These are phyloP conservation scores for Leptographium flavum DNA, from an alignment of 2,329 filamentous ascomycete species.

Conservation along the genomic window DNA sequence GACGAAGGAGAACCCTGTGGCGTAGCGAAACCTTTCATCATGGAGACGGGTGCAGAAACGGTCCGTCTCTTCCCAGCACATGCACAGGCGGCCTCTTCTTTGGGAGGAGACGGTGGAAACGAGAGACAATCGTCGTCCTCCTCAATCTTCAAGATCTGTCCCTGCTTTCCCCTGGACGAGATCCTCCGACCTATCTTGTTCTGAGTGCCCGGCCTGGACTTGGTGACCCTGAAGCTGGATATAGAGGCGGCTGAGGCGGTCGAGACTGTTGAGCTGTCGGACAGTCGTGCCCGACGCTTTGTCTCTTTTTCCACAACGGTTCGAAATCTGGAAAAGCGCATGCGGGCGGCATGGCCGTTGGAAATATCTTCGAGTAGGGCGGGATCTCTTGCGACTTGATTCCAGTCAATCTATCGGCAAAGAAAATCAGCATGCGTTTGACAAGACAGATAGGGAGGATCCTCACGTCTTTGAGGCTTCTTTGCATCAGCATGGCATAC, in stretches of 20 bases:
- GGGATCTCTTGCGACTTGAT: conserved; percentile 38
- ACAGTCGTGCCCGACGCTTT: not conserved
- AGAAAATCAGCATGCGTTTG: not conserved
- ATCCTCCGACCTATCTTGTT: not conserved
- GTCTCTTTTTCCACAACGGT: conserved; percentile 21
- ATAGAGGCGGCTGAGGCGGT: conserved; percentile 9
- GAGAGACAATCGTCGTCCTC: not conserved
- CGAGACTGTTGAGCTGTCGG: not conserved
- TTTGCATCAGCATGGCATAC: conserved; percentile 45
- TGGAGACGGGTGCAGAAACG: not conserved
- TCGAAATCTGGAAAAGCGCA: conserved; percentile 42
- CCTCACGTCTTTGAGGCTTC: conserved; percentile 45
- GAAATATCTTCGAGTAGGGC: conserved; percentile 38
- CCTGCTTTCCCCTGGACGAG: not conserved
- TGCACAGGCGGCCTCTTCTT: not conserved
- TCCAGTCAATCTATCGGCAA: conserved; percentile 41
- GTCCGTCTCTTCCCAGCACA: not conserved
- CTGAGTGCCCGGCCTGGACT: conserved; percentile 26
- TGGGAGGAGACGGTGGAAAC: not conserved
- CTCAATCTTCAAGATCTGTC: not conserved
- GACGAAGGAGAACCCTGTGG: not conserved
- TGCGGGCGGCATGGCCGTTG: conserved; percentile 46
- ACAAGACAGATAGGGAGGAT: not conserved
- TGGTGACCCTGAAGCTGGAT: conserved; percentile 29
- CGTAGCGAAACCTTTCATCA: not conserved